These are phyloP conservation scores for barley (Hordeum vulgare) DNA, from an alignment of 176 grass and related monocot genomes.

Conservation along the genomic window MorexV3_pseudomolecules_assembly NC_058518.1:284614233-284614732, in stretches of 20 bases:
- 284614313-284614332: conserved; percentile 90
- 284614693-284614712: conserved; percentile 58
- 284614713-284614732: conserved; percentile 90
- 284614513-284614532: neutral
- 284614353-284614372: conserved; percentile 86
- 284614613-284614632: neutral
- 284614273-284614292: conserved; percentile 85
- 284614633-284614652: neutral
- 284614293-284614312: conserved; percentile 85
- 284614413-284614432: conserved; percentile 76
- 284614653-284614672: conserved; percentile 71
- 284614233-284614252: conserved; percentile 50
- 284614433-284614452: conserved; percentile 75
- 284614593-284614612: neutral
- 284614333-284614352: conserved; percentile 76
- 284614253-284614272: conserved; percentile 96
- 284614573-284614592: neutral
- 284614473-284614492: conserved; percentile 23
- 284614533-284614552: neutral
- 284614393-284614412: conserved; percentile 37
- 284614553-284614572: neutral
- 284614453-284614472: conserved; percentile 95
- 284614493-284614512: neutral
- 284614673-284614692: conserved; percentile 63
- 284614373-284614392: conserved; percentile 56